Evolutionary conservation across 495 filamentous ascomycete genomes (phyloP).

Genomic region (Penicillium taxi): DNA sequence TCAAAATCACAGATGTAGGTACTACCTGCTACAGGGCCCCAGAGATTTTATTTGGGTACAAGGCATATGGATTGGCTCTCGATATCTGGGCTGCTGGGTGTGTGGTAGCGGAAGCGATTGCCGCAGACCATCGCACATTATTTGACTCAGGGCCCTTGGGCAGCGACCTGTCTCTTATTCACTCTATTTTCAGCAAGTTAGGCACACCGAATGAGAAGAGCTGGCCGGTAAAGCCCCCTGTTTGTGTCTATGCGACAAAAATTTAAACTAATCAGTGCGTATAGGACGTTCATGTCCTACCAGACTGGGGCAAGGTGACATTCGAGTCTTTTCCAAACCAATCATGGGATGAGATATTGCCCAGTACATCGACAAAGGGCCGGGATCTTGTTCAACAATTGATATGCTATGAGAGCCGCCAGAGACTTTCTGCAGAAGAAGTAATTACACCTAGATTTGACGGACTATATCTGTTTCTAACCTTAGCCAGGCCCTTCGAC

Average conservation of each 20-base stretch:
- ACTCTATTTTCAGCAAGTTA: constrained; percentile 80
- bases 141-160: constrained; percentile 85
- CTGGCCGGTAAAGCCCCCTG: constrained; percentile 63
- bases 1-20: constrained; percentile 87
- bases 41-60: constrained; percentile 82
- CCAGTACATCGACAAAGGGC: constrained; percentile 38
- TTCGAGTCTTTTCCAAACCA: constrained; percentile 47
- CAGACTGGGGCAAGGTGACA: constrained; percentile 61
- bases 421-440: constrained; percentile 42
- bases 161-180: constrained; percentile 83
- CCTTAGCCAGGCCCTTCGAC: constrained; percentile 25
- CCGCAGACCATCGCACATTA: constrained; percentile 44
- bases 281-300: constrained; percentile 49
- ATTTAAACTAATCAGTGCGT: constrained; percentile 7
- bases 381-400: constrained; percentile 48
- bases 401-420: constrained; percentile 49
- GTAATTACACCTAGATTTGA: constrained; percentile 23
- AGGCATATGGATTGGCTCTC: constrained; percentile 56
- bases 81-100: constrained; percentile 91
- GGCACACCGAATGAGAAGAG: constrained; percentile 69
- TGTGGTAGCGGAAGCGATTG: constrained; percentile 61
- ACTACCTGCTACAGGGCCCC: constrained; percentile 87
- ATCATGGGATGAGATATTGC: constrained; percentile 48
- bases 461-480: constrained; percentile 10
- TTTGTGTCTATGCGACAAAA: constrained; percentile 1